Base-by-base conservation (phyloP, 2,329 filamentous ascomycete species). In the Colletotrichum eleusines region DNA sequence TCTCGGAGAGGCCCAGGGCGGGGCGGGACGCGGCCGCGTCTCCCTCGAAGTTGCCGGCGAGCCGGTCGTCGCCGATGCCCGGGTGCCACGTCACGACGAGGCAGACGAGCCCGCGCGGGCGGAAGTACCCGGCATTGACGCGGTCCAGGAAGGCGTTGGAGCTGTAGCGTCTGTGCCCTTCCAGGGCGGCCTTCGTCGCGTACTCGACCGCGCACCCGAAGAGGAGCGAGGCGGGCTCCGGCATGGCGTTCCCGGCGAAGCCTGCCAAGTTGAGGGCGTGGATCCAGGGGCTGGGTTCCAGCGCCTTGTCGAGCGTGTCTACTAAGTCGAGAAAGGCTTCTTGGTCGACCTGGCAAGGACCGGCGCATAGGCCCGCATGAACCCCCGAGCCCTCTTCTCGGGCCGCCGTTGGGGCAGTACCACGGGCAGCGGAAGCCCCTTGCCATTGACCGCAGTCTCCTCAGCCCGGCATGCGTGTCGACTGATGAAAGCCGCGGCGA, bases 41-140 rank as follows among this genome's bases (percentile, higher is more conserved):
- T 0, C 0, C 75, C n/a, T 82, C 80, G 18, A 85, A 73, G 61
- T 81, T 75, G 38, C 80, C 73, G 14, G 69, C 42, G 4, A 77
- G 75, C 20, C 78, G 74, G 23, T 42, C 26, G 3, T 38, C 2
- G 18, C 74, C 68, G 0, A 76, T 72, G 4, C 83, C 80, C 0
- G 85, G 84, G 62, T 85, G 85, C 79, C 82, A 89, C 1, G 85
- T 85, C 78, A 90, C 84, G 46, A 91, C 80, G 26, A 81, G 50
- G 4, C 75, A 77, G 16, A 85, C 87, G 0, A 90, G 81, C 0
- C 88, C 88, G 2, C 83, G 83, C 0, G 89, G 88, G 57, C 81
- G 83, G 76, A 91, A 91, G 69, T 89, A 84, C 3, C 86, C 81
- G 11, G 84, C 80, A 74, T 90, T 91, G 74, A 89, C 82, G 44